Evolutionary conservation across 495 filamentous ascomycete species (phyloP).

Genomic region (Trichoderma erinaceum): DNA sequence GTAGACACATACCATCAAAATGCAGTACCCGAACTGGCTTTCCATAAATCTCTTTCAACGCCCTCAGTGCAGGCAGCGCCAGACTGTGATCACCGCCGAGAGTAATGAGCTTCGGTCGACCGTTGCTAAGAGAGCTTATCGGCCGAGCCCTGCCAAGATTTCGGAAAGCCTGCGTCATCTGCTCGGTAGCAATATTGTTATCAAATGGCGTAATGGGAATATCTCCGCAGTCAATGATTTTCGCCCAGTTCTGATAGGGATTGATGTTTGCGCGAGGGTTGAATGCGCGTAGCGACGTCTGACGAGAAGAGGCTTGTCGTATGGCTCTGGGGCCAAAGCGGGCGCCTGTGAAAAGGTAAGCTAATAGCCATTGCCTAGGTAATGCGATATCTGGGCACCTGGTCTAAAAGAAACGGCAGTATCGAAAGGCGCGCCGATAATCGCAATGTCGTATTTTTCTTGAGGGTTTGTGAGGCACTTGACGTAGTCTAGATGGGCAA

Average conservation of each 20-base stretch:
- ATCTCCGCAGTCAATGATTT: conserved; percentile 74
- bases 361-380: neutral
- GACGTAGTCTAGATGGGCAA: conserved; percentile 69
- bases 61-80: conserved; percentile 68
- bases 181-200: conserved; percentile 64
- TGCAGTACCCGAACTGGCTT: conserved; percentile 71
- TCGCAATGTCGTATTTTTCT: conserved; percentile 66
- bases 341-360: conserved; percentile 44
- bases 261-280: conserved; percentile 73
- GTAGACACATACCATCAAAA: conserved; percentile 54
- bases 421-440: conserved; percentile 80
- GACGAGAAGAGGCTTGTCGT: conserved; percentile 66
- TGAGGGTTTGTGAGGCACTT: conserved; percentile 66
- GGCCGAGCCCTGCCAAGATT: conserved; percentile 36
- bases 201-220: conserved; percentile 76
- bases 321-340: conserved; percentile 80
- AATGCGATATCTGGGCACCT: conserved; percentile 33
- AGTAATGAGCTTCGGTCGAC: conserved; percentile 62
- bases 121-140: conserved; percentile 21
- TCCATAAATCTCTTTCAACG: conserved; percentile 62
- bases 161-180: conserved; percentile 71
- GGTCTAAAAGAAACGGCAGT: conserved; percentile 76
- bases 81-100: conserved; percentile 79
- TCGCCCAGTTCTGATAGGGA: conserved; percentile 67
- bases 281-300: conserved; percentile 67